phyloP scores from a whole-genome alignment of 108 stramenopile genomes.

The Schizochytrium sp. region DNA sequence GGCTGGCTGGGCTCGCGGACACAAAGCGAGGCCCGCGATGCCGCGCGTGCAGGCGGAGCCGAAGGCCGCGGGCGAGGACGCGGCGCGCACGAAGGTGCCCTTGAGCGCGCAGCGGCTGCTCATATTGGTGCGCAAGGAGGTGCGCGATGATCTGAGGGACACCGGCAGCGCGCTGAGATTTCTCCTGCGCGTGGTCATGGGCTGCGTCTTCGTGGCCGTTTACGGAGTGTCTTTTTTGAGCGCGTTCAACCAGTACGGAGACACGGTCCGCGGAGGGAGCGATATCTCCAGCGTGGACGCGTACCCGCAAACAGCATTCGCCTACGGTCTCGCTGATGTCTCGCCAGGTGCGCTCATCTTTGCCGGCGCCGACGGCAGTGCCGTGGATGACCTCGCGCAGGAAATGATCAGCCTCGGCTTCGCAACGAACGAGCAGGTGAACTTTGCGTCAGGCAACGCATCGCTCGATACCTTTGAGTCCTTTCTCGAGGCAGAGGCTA shows the following conservation, averaged over 20 bases:
- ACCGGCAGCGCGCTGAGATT: neutral
- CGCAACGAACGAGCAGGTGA: neutral
- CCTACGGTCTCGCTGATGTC: neutral
- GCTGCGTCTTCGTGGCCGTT: constrained; percentile 17
- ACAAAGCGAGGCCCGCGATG: too few species aligned
- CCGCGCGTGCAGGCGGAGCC: too few species aligned
- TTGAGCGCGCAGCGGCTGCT: neutral
- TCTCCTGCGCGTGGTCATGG: neutral
- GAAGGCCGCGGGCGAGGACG: too few species aligned
- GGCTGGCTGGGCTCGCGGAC: too few species aligned
- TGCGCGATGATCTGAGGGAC: neutral
- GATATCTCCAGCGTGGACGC: neutral
- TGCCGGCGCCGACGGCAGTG: neutral
- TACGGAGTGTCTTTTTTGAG: constrained; percentile 47
- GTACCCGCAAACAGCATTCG: neutral
- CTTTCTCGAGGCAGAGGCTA: neutral
- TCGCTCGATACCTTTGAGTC: neutral
- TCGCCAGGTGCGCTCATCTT: neutral
- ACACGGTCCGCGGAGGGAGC: neutral
- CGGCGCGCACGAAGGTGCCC: too few species aligned
- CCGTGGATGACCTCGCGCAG: neutral
- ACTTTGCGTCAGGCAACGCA: neutral
- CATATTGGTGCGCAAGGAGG: neutral
- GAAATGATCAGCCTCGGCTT: neutral
- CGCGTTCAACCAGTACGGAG: constrained; percentile 17